Percentiles rank a stretch among this genome's conserved stretches.
phyloP scores from a whole-genome alignment of 2,329 filamentous ascomycete species.

The Phoma herbarum region DNA sequence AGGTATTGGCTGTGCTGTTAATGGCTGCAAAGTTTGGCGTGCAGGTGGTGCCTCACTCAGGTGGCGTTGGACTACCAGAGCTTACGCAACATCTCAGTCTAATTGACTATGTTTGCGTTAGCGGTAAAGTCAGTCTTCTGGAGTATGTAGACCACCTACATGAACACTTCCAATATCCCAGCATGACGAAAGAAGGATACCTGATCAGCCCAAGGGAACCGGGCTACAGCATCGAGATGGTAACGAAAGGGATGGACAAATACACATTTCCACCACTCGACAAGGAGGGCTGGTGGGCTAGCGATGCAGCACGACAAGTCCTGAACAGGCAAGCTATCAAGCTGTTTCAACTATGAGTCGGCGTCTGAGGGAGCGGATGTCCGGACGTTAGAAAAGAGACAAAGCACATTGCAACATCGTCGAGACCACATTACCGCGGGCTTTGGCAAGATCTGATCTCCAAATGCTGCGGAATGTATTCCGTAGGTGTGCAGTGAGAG shows the following conservation, averaged over 20 bases:
- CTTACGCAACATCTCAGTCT: conserved; percentile 93
- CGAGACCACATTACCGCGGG: not conserved
- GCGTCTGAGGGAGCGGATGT: not conserved
- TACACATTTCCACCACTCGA: conserved; percentile 80
- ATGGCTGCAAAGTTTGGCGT: conserved; percentile 82
- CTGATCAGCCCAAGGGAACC: conserved; percentile 80
- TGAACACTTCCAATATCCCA: conserved; percentile 88
- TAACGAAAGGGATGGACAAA: conserved; percentile 73
- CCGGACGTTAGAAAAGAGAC: no score
- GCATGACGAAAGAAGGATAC: conserved; percentile 81
- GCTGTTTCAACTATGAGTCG: not conserved
- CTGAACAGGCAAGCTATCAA: conserved; percentile 60
- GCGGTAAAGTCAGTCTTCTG: conserved; percentile 79
- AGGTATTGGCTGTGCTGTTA: conserved; percentile 85
- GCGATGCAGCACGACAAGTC: conserved; percentile 76
- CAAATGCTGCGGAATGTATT: no score
- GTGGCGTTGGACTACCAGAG: conserved; percentile 88
- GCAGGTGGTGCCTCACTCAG: conserved; percentile 87
- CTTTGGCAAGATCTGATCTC: not conserved
- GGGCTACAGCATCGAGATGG: conserved; percentile 1
- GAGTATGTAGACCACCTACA: conserved; percentile 95
- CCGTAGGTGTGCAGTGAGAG: no score
- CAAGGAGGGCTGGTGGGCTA: conserved; percentile 83
- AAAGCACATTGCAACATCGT: not conserved
- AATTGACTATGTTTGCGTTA: conserved; percentile 90